Evolutionary conservation across 805 yeast species (phyloP), one percentile per base, ranked within the genome.

Genomic region (Yueomyces sp.): DNA sequence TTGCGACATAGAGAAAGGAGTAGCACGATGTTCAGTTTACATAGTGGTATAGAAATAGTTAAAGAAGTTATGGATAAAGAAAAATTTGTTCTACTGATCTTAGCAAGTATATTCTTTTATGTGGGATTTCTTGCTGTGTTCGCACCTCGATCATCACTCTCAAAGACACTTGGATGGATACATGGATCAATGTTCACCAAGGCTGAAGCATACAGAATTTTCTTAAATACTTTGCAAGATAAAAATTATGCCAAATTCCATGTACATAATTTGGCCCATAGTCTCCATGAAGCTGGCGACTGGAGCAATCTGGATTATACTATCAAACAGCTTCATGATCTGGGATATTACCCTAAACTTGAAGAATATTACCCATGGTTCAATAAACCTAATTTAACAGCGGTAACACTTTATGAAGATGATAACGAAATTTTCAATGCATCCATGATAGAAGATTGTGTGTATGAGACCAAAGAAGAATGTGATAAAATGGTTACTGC

Each of bases 101-200:
- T 55, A 9, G 52, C 54, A 43, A 42, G 60, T 51, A 12, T 58
- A 36, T 30, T 54, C 42, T 40, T 60, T 2, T 62, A 62, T 47
- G 29, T 76, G 12, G 66, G 73, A 2, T 77, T 83, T 55, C 75
- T 83, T 37, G 65, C 85, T 41, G 75, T 81, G 0, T 87, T 87
- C 57, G 66, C 86, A 12, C 96, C 95, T 2, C 62, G 95, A 45
- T 85, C 96, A 1, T 84, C 95, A 2, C 65, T 85, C 26, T 76
- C 82, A 41, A 66, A 95, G 49, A 96, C 88, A 60, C 76, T 83
- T 53, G 72, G 90, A 52, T 65, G 95, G 41, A 59, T 85, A 49
- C 85, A 85, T 60, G 78, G 80, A 32, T 70, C 77, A 34, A 72
- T 67, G 43, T 56, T 85, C 41, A 79, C 94, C 2, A 71, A 70